Evolutionary conservation across 1,284 basidiomycete genomes (phyloP).

Genomic region (Naganishia cerealis): DNA sequence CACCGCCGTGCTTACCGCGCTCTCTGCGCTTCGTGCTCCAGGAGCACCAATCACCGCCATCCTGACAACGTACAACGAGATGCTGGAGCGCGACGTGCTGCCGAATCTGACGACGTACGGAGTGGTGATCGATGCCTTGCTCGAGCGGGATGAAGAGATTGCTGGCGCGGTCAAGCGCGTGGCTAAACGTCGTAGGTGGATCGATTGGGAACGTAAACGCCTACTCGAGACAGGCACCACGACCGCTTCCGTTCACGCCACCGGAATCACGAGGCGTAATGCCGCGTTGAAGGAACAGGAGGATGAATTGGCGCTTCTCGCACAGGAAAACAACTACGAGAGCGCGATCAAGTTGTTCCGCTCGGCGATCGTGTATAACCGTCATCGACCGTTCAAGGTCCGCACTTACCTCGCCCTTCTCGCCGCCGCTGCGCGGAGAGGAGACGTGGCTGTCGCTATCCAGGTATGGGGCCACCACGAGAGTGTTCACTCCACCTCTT

Average conservation of each 20-base stretch:
- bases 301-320: conserved; percentile 55
- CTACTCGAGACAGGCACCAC: neutral
- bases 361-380: conserved; percentile 55
- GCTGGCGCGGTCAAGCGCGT: conserved; percentile 55
- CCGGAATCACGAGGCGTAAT: neutral
- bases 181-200: conserved; percentile 16
- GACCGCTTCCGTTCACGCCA: neutral
- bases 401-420: conserved; percentile 62
- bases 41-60: conserved; percentile 65
- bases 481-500: conserved; percentile 28
- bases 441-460: conserved; percentile 59
- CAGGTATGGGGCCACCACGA: conserved; percentile 70
- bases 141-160: conserved; percentile 71
- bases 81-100: conserved; percentile 66
- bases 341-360: conserved; percentile 73
- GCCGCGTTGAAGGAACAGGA: neutral
- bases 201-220: conserved; percentile 8
- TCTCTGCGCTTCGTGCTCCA: conserved; percentile 58
- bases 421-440: conserved; percentile 64
- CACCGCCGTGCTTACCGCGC: conserved; percentile 66
- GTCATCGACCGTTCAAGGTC: conserved; percentile 51
- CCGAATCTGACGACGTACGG: conserved; percentile 71
- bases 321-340: conserved; percentile 68
- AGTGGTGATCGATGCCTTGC: conserved; percentile 68
- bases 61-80: conserved; percentile 71